phyloP scores from a whole-genome alignment of 2,329 filamentous ascomycete species.

The Claviceps sorghi region DNA sequence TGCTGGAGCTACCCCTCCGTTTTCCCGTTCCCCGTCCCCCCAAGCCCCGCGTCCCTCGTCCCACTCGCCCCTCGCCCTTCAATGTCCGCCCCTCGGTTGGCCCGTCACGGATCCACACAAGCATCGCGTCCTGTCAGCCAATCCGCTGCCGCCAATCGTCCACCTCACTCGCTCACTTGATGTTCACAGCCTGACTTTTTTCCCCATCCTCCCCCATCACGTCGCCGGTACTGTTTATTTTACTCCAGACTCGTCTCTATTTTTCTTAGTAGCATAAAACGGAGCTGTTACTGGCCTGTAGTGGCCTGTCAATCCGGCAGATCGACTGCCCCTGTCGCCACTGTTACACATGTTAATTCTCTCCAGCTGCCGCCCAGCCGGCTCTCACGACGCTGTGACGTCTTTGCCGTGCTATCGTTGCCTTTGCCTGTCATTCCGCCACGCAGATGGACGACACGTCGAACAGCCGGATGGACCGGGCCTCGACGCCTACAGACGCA shows the following conservation, averaged over 20 bases:
- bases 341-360: conserved; percentile 43
- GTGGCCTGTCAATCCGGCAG: not conserved
- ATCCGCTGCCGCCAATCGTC: conserved; percentile 16
- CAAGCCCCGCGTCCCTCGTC: no score
- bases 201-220: conserved; percentile 1
- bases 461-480: conserved; percentile 35
- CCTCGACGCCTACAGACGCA: conserved; percentile 33
- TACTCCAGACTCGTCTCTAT: not conserved
- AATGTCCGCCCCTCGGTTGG: not conserved
- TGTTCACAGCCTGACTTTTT: conserved; percentile 1
- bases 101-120: conserved; percentile 21
- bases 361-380: conserved; percentile 37
- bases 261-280: not conserved
- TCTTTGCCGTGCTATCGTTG: conserved; percentile 23
- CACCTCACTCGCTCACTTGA: conserved; percentile 2
- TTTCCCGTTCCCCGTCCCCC: no score
- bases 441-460: conserved; percentile 4
- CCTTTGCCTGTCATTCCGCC: not conserved
- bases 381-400: conserved; percentile 37
- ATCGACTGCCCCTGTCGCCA: conserved; percentile 9
- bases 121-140: conserved; percentile 20
- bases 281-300: not conserved
- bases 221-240: not conserved
- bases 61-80: not conserved
- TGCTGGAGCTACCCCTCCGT: conserved; percentile 1